A percentile compares a stretch with the other conserved stretches of the same genome.
phyloP scores from a whole-genome alignment of 176 grass and related monocot genomes.

The Sorghum bicolor region DNA sequence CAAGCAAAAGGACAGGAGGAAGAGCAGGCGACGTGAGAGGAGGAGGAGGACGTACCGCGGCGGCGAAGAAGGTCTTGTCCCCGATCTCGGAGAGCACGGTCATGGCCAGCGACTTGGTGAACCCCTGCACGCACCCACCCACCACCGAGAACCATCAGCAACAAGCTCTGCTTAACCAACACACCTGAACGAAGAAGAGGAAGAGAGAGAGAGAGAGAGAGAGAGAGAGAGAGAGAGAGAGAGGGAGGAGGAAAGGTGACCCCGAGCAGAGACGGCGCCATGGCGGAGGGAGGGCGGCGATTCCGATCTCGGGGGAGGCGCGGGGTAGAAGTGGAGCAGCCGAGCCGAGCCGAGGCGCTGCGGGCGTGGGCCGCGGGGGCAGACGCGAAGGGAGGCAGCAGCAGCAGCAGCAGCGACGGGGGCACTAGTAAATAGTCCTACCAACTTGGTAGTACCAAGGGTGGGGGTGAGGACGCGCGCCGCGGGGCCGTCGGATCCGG shows the following conservation, averaged over 20 bases:
- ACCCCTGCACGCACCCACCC: slow-evolving; percentile 49
- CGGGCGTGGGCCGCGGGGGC: slow-evolving; percentile 13
- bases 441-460: not conserved
- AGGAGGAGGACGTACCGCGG: slow-evolving; percentile 50
- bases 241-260: not conserved
- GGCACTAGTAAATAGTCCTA: not conserved
- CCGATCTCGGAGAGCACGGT: slow-evolving; percentile 95
- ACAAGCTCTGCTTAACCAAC: not conserved
- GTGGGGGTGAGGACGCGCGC: not conserved
- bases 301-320: slow-evolving; percentile 36
- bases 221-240: too few relatives aligned
- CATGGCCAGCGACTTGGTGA: slow-evolving; percentile 94
- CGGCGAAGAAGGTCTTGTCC: slow-evolving; percentile 99
- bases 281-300: slow-evolving; percentile 8
- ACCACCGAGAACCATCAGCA: not conserved
- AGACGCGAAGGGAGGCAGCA: not conserved
- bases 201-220: too few relatives aligned
- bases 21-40: not conserved
- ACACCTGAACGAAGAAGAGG: not conserved
- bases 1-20: not conserved
- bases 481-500: slow-evolving; percentile 30
- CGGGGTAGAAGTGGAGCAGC: not conserved
- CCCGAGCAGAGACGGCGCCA: slow-evolving; percentile 54
- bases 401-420: not conserved
- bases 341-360: not conserved